Evolutionary conservation across 306 rosid genomes (phyloP).

Genomic region (Dicorynia guianensis): DNA sequence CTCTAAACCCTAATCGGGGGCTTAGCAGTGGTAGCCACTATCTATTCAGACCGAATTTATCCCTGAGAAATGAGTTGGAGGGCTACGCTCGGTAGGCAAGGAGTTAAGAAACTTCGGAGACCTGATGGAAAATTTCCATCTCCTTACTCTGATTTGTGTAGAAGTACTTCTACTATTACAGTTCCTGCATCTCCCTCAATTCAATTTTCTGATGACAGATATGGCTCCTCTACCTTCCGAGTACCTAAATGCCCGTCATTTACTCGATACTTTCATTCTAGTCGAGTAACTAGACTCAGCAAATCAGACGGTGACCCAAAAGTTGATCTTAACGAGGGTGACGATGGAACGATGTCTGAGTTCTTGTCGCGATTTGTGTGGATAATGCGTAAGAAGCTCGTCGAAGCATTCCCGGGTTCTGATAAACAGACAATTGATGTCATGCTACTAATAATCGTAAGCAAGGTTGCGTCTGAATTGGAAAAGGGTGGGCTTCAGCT

Average conservation of each 20-base stretch:
- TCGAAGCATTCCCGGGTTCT: constrained; percentile 53
- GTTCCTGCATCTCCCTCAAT: constrained; percentile 29
- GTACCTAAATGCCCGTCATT: constrained; percentile 19
- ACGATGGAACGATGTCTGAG: constrained; percentile 63
- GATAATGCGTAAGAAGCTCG: constrained; percentile 70
- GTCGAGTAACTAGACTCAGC: constrained; percentile 32
- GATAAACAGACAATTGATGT: constrained; percentile 68
- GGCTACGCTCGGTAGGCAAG: constrained; percentile 48
- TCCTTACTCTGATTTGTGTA: neutral
- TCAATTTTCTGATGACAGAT: neutral
- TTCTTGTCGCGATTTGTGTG: constrained; percentile 82
- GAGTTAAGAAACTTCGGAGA: constrained; percentile 42
- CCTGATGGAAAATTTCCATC: constrained; percentile 42
- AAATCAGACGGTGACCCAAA: constrained; percentile 33
- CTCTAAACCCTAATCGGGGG: no score
- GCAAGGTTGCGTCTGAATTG: constrained; percentile 68
- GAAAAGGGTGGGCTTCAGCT: constrained; percentile 58
- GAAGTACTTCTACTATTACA: constrained; percentile 13
- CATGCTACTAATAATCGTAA: constrained; percentile 70
- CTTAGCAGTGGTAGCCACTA: no score
- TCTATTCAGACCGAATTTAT: neutral
- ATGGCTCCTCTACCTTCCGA: constrained; percentile 23
- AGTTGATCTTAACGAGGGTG: constrained; percentile 30
- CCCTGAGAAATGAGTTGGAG: constrained; percentile 53
- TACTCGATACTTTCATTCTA: constrained; percentile 47